phyloP scores from a whole-genome alignment of 139 green algal species.

The Closterium sp. region DNA sequence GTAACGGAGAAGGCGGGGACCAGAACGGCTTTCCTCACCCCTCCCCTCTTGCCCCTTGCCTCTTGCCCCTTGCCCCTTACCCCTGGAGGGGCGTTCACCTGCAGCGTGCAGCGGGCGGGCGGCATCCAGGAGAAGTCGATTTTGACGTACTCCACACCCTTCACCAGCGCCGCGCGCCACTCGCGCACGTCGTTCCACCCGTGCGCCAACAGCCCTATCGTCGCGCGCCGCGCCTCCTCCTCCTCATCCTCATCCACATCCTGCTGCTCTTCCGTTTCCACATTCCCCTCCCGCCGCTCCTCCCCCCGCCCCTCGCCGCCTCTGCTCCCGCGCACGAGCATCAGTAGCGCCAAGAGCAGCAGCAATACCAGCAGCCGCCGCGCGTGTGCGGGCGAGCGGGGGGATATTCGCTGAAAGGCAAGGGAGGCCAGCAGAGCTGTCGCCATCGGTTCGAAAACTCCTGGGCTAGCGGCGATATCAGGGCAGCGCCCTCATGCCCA shows the following conservation, averaged over 20 bases:
- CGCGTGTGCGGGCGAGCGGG: background rate
- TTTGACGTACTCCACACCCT: background rate
- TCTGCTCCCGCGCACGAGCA: background rate
- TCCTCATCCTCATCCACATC: background rate
- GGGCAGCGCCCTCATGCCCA: too few relatives aligned
- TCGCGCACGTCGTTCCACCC: constrained; percentile 1
- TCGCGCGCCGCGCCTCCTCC: background rate
- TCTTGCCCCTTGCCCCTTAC: background rate
- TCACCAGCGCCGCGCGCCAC: background rate
- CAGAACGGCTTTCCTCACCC: background rate
- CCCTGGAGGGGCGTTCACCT: background rate
- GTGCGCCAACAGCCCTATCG: background rate
- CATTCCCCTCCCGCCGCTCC: background rate
- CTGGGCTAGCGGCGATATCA: background rate
- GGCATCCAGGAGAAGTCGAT: constrained; percentile 6
- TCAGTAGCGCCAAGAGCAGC: background rate
- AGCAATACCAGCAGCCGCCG: background rate
- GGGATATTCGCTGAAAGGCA: background rate
- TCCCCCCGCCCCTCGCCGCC: background rate
- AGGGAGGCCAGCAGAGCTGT: background rate
- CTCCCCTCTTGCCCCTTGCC: too few relatives aligned
- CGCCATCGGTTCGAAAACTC: background rate
- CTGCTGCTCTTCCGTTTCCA: background rate
- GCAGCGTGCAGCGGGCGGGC: background rate
- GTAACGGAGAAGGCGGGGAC: background rate